Evolutionary conservation across 2,329 filamentous ascomycete species (phyloP), one percentile per base, ranked within the genome.

Genomic region (Sclerotiophoma versabilis): DNA sequence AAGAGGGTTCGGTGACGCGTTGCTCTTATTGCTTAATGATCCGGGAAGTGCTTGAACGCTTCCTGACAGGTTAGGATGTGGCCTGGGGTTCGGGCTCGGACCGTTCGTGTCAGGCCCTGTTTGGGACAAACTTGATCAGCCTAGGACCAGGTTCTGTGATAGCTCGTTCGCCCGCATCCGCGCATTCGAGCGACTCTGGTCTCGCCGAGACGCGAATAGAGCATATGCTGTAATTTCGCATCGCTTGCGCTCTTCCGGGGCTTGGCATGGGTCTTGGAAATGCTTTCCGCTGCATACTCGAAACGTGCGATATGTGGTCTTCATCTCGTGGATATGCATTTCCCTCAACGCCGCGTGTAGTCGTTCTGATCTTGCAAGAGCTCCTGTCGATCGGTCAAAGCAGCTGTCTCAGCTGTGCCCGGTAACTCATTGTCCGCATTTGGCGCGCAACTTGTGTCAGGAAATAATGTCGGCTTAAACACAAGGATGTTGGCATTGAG

Each of bases 91-190:
- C 19, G 15, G 30, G 19, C n/a, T 17, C 44, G 34, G n/a, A 17
- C 44, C 36, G 27, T 17, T n/a, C 27, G 15, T 20, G 29, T 27
- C 29, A 45, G 15, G 26, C 2, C 15, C 11, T 37, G 23, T n/a
- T 20, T 19, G 30, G 19, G 26, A 38, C 33, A 44, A 20, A 19
- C 20, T 43, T 17, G 38, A 49, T 49, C 38, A 30, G 37, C 22
- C 8, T n/a, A 41, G 46, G 47, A 6, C 15, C 41, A 26, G 29
- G 11, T 33, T 42, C 37, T 49, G 48, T 44, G 15, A 50, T 32
- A 26, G 20, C n/a, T 43, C 20, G 22, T 11, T 19, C 5, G 9
- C 20, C 29, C 27, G 11, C 23, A 17, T 33, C 7, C 30, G 19
- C 30, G 15, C 2, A 9, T 22, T 34, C 11, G 20, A 44, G 3